Conservation (phyloP, 2,329 filamentous ascomycete genomes). For the Hypomyces rosellus region DNA sequence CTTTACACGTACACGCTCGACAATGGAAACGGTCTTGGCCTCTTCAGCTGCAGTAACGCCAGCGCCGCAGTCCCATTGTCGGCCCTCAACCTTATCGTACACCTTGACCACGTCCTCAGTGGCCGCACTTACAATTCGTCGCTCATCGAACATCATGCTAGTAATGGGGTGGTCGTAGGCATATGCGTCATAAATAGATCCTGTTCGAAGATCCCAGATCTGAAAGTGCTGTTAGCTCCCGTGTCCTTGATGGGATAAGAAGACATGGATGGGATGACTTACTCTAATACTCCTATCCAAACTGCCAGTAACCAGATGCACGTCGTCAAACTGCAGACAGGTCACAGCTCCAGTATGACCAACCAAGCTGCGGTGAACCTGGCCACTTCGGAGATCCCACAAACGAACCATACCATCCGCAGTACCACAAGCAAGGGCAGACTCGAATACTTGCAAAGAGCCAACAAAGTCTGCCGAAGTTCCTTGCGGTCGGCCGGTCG, state of each 20-base stretch:
- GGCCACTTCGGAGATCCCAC: conserved; percentile 93
- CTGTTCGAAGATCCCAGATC: conserved; percentile 98
- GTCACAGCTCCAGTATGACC: conserved; percentile 94
- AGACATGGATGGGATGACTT: conserved; percentile 35
- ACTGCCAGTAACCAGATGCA: conserved; percentile 90
- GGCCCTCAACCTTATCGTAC: conserved; percentile 93
- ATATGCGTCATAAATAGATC: conserved; percentile 91
- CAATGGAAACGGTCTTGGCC: conserved; percentile 57
- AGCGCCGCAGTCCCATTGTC: conserved; percentile 94
- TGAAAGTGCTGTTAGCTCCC: conserved; percentile 34
- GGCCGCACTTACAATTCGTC: conserved; percentile 83
- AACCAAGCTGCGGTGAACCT: conserved; percentile 93
- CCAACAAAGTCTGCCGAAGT: conserved; percentile 86
- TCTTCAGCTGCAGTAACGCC: conserved; percentile 65
- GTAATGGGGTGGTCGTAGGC: conserved; percentile 90
- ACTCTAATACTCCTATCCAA: conserved; percentile 89
- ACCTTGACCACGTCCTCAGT: conserved; percentile 94
- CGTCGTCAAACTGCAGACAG: conserved; percentile 90
- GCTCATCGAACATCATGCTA: conserved; percentile 93
- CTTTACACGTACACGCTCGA: conserved; percentile 83
- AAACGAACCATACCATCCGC: conserved; percentile 95
- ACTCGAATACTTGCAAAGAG: conserved; percentile 90
- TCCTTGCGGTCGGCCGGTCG: conserved; percentile 54
- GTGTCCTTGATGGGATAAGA: not conserved
- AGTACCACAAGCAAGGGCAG: conserved; percentile 90